Evolutionary conservation across 495 filamentous ascomycete species (phyloP), one percentile per base, ranked within the genome.

Genomic region (Ramalina intermedia): DNA sequence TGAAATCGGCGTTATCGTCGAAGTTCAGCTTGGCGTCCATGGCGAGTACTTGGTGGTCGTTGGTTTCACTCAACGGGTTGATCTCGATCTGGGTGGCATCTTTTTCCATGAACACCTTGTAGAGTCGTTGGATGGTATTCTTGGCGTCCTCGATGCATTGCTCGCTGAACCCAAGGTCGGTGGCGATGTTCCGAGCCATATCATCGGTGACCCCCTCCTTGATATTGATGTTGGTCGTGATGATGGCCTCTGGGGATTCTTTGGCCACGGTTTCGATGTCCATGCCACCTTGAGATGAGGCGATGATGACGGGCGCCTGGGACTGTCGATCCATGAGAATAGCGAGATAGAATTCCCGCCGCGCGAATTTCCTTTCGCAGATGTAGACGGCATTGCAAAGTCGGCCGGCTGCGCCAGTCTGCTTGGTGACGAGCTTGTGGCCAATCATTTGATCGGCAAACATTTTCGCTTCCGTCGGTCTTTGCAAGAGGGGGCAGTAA

Each of bases 1-100:
- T 80, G 80, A 90, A 98, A 37, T 95, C 87, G 60, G 91, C 91
- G 64, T 98, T 98, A 73, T 98, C 91, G 63, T 98, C 91, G 61
- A 98, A 96, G 56, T 76, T 81, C 51, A 98, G 81, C 74, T 98
- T 98, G 63, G 91, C 91, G 61, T 98, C 91, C 91, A 98, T 98
- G 65, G 87, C 90, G 56, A 98, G 74, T 51, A 98, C 91, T 69
- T 94, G 73, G 73, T 96, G 90, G 69, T 98, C 93, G 43, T 80
- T 89, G 45, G 91, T 98, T 75, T 98, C 91, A 35, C 85, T 88
- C 27, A 96, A 76, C 47, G 91, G 91, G 76, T 98, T 98, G 74
- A 98, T 98, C 72, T 98, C 91, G 61, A 98, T 95, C 69, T 98
- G 91, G 46, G 90, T 98, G 49, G 89, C 87, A 69, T 98, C 91